Evolutionary conservation across 1,284 basidiomycete genomes (phyloP).

Genomic region (Boletellus deceptivus): DNA sequence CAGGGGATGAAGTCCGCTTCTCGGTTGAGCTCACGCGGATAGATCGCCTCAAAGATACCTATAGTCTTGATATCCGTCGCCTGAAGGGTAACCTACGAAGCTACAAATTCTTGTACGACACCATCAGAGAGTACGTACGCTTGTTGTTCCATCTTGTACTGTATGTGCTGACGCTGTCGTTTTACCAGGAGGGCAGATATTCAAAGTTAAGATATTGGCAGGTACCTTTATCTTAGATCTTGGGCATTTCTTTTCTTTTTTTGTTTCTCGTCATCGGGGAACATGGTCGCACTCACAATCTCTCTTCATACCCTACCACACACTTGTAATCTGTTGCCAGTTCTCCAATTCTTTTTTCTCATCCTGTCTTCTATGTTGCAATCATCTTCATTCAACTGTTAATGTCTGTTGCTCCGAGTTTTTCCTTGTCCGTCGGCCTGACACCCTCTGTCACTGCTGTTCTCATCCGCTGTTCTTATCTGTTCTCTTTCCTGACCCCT

Average conservation of each 20-base stretch:
- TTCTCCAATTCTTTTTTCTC: not conserved
- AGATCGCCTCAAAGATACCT: slow-evolving; percentile 84
- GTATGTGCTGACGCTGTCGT: slow-evolving; percentile 16
- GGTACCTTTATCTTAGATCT: slow-evolving; percentile 22
- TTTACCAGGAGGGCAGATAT: slow-evolving; percentile 43
- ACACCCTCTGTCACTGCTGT: slow-evolving; percentile 19
- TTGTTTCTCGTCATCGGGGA: slow-evolving; percentile 1
- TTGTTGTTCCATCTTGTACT: slow-evolving; percentile 5
- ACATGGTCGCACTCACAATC: slow-evolving; percentile 7
- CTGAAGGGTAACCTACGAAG: slow-evolving; percentile 90
- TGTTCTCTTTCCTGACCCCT: not conserved
- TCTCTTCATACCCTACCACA: slow-evolving; percentile 30
- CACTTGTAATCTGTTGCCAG: slow-evolving; percentile 21
- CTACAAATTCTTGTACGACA: slow-evolving; percentile 94
- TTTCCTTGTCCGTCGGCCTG: slow-evolving; percentile 6
- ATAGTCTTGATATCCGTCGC: slow-evolving; percentile 85
- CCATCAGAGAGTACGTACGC: slow-evolving; percentile 74
- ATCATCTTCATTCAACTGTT: slow-evolving; percentile 15
- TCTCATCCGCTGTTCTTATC: slow-evolving; percentile 15
- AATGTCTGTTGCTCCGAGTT: slow-evolving; percentile 21
- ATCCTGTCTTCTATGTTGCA: not conserved
- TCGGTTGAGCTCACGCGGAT: slow-evolving; percentile 87
- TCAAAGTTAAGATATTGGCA: slow-evolving; percentile 36
- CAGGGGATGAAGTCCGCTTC: slow-evolving; percentile 92
- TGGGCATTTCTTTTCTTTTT: not conserved